Conservation (phyloP, 805 yeast genomes). For the Myxozyma mucilagina region DNA sequence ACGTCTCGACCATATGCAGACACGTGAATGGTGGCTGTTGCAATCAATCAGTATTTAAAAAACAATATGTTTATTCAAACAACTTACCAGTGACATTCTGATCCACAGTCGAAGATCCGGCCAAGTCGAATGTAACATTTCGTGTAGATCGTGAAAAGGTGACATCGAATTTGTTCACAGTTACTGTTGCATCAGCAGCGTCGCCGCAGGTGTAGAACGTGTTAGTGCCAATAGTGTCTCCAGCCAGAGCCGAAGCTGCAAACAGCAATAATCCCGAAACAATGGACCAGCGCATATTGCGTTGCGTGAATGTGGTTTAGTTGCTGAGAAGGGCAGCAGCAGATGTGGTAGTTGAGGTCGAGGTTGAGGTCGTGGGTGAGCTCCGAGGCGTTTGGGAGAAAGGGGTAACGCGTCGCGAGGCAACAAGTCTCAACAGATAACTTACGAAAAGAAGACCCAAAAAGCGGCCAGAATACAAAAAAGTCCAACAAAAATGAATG, state of each 20-base stretch:
- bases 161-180: slow-evolving; percentile 17
- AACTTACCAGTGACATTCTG: slow-evolving; percentile 27
- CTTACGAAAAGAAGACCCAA: too few relatives aligned
- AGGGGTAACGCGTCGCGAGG: too few relatives aligned
- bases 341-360: neutral
- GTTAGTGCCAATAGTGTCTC: slow-evolving; percentile 17
- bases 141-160: slow-evolving; percentile 16
- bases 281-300: neutral
- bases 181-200: slow-evolving; percentile 15
- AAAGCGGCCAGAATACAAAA: neutral
- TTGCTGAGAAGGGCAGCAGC: neutral
- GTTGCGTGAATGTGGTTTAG: neutral
- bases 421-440: too few relatives aligned
- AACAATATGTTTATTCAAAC: neutral
- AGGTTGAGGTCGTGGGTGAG: neutral
- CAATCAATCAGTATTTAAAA: neutral
- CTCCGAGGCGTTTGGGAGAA: too few relatives aligned
- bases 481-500: neutral
- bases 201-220: slow-evolving; percentile 21
- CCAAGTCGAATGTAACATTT: slow-evolving; percentile 26
- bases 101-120: slow-evolving; percentile 19
- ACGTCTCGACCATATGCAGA: slow-evolving; percentile 38
- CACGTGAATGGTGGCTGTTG: slow-evolving; percentile 26
- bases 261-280: neutral
- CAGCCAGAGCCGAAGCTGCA: slow-evolving; percentile 15